Evolutionary conservation across 2,329 filamentous ascomycete genomes (phyloP), one percentile per base, ranked within the genome.

Genomic region (Helminthosporium solani): DNA sequence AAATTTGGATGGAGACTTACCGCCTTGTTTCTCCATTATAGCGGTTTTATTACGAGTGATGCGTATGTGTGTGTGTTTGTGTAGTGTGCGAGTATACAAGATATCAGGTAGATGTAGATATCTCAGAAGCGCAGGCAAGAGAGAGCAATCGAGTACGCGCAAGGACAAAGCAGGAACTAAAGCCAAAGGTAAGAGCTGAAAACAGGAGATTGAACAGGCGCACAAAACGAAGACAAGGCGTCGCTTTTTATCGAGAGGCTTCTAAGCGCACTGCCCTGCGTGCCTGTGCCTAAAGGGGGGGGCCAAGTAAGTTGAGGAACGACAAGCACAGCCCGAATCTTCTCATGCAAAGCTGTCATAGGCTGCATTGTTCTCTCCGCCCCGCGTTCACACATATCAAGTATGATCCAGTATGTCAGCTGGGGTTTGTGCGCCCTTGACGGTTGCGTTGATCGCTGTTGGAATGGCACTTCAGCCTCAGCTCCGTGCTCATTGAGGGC

Each of bases 11-110:
- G 14, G 16, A 18, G 16, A 60, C 64, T 61, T 37, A 68, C 66
- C 64, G 47, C 60, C 58, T 64, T 62, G 59, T 49, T 68, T 68
- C 58, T 67, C 66, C 66, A 68, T 68, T 53, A 30, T 57, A 54
- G 41, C 42, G 44, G 33, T n/a, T 4, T 18, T n/a, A 7, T n/a
- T n/a, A n/a, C n/a, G n/a, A n/a, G n/a, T n/a, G n/a, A n/a, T n/a
- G n/a, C n/a, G n/a, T n/a, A n/a, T n/a, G n/a, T n/a, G n/a, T n/a
- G n/a, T n/a, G n/a, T n/a, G n/a, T n/a, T n/a, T n/a, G n/a, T n/a
- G n/a, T n/a, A n/a, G n/a, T n/a, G n/a, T n/a, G n/a, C n/a, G n/a
- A n/a, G n/a, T n/a, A n/a, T n/a, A n/a, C n/a, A n/a, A n/a, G n/a
- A n/a, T n/a, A n/a, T n/a, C n/a, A n/a, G n/a, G n/a, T n/a, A n/a